Base-by-base conservation (phyloP, 2,329 filamentous ascomycete species). In the Rutstroemia sp. region DNA sequence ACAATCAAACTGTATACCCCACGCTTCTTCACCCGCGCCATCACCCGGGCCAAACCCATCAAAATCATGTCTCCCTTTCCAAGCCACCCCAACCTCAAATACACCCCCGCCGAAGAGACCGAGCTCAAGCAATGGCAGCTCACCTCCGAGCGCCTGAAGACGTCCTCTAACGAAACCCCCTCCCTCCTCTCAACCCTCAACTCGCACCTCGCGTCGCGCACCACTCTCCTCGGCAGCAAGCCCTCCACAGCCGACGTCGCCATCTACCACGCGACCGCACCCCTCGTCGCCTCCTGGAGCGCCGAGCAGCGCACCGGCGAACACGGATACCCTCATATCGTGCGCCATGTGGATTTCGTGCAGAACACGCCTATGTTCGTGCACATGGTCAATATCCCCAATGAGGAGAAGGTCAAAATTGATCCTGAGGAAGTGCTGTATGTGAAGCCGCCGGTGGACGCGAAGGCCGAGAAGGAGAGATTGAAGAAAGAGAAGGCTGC, bases 401-500 rank as follows among this genome's bases (percentile, higher is more conserved):
- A 86, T 14, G 78, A 75, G 53, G 84, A 94, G 69, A 96, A 94
- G 78, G 75, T 96, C 67, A 75, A 76, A 63, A 81, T 97, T 64
- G 85, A 96, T 71, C 76, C 83, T 51, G 84, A 91, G 66, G 87
- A 92, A 65, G 82, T 97, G 58, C 80, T 89, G 61, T 92, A 91
- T 71, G 86, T 92, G 66, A 92, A 94, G 76, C 92, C 92, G 65
- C 88, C 88, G 19, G 83, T 92, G 60, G 91, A 96, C 64, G 84
- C 88, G 66, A 95, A 95, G 79, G 91, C 91, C 56, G 92, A 96
- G 79, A 96, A 96, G 78, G 92, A 96, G 80, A 84, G 87, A 48
- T 82, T 92, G 74, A 96, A 96, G 86, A 95, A 95, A 78, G 91
- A 95, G 76, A 96, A 96, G 79, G 88, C 87, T 30, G 84, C 83